Conservation (phyloP, 768 basidiomycete species). For the Suillus subalutaceus region DNA sequence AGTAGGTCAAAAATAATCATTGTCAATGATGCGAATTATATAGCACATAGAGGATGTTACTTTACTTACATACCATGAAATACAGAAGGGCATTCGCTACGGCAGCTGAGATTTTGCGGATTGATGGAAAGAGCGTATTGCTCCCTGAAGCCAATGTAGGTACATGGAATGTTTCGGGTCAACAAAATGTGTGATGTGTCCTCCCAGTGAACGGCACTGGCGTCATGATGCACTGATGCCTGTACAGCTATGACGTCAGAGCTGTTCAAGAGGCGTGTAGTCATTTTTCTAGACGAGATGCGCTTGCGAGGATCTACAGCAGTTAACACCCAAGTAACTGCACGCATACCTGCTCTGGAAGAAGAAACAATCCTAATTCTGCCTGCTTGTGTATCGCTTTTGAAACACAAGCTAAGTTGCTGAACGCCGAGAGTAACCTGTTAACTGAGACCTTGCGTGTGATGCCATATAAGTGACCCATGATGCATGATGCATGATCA, state of each 20-base stretch:
- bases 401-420: conserved; percentile 16
- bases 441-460: conserved; percentile 15
- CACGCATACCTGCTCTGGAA: conserved; percentile 61
- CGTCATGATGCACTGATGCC: background rate
- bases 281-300: conserved; percentile 79
- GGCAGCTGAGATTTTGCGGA: conserved; percentile 11
- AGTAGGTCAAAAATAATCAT: background rate
- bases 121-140: conserved; percentile 15
- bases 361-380: conserved; percentile 70
- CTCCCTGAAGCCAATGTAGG: conserved; percentile 86
- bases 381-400: conserved; percentile 42
- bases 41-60: background rate
- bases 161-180: conserved; percentile 70
- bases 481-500: no score
- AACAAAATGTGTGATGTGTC: conserved; percentile 56
- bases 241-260: background rate
- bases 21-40: background rate
- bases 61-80: conserved; percentile 12
- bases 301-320: conserved; percentile 69
- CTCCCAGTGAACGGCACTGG: background rate
- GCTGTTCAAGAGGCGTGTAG: conserved; percentile 68
- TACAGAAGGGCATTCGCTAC: conserved; percentile 73
- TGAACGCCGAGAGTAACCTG: background rate
- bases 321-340: conserved; percentile 11
- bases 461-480: conserved; percentile 17